A percentile compares a stretch with the other conserved stretches of the same genome.
Conservation (phyloP, 31 red algal genomes). For the Bonnemaisonia californica region DNA sequence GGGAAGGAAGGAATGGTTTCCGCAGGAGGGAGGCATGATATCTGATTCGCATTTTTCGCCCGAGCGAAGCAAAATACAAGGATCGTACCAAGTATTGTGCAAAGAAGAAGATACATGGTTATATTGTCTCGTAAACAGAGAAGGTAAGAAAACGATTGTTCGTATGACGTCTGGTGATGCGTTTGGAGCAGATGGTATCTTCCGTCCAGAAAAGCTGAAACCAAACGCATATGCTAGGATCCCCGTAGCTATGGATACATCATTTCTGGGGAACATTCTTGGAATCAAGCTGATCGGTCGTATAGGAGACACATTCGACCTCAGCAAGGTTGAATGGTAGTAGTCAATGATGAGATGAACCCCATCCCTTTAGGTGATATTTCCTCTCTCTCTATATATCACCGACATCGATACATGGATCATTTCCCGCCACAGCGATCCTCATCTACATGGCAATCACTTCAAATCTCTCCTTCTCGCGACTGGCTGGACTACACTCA, state of each 20-base stretch:
- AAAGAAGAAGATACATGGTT: not conserved
- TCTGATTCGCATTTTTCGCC: not conserved
- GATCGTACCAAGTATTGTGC: conserved; percentile 5
- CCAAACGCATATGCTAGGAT: conserved; percentile 13
- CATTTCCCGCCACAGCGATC: too few relatives aligned
- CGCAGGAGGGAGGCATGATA: conserved; percentile 14
- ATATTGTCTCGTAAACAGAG: conserved; percentile 22
- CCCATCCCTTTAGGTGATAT: too few relatives aligned
- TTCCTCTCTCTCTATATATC: too few relatives aligned
- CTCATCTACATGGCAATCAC: too few relatives aligned
- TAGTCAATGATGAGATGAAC: too few relatives aligned
- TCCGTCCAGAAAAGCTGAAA: conserved; percentile 9
- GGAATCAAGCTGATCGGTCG: not conserved
- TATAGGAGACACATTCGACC: not conserved
- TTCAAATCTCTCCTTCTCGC: too few relatives aligned
- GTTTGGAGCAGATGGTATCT: not conserved
- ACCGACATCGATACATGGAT: too few relatives aligned
- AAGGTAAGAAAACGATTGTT: conserved; percentile 7
- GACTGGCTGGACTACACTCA: too few relatives aligned
- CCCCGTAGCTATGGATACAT: not conserved
- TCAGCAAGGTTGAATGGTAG: conserved; percentile 16
- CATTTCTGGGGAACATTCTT: conserved; percentile 6
- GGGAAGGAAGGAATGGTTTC: conserved; percentile 25
- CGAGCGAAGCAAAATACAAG: not conserved
- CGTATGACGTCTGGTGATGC: too few relatives aligned